These are phyloP conservation scores for Fomitopsis palustris DNA, from an alignment of 1,284 basidiomycete genomes.

Conservation along the genomic window DNA sequence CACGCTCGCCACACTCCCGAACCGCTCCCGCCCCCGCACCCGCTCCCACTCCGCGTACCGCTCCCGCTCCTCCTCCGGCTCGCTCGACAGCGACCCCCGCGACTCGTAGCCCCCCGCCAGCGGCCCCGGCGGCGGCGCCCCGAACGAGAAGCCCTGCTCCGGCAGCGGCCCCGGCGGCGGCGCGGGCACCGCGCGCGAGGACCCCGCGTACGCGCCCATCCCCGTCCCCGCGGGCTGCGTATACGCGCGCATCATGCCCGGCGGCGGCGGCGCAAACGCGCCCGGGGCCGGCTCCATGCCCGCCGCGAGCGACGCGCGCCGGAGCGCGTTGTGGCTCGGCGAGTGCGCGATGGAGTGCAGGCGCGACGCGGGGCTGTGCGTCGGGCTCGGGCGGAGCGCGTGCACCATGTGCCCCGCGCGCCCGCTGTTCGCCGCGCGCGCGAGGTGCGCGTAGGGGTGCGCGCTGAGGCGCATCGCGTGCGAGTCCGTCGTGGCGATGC, in stretches of 20 bases:
- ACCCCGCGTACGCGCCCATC: conserved; percentile 41
- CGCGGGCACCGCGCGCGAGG: conserved; percentile 45
- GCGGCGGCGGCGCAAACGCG: background rate
- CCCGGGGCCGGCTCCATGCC: background rate
- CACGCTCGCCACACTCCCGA: conserved; percentile 22
- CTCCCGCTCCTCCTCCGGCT: conserved; percentile 4
- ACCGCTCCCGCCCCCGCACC: conserved; percentile 2
- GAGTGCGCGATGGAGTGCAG: conserved; percentile 10
- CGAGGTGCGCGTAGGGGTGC: conserved; percentile 61
- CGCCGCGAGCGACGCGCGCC: background rate
- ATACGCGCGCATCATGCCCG: background rate
- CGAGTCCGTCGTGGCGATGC: conserved; percentile 35
- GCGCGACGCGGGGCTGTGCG: conserved; percentile 18
- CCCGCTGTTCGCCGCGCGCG: conserved; percentile 24
- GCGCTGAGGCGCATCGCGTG: conserved; percentile 54
- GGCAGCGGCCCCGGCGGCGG: conserved; percentile 71
- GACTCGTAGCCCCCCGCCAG: too few species aligned
- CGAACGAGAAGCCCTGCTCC: conserved; percentile 64
- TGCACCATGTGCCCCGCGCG: background rate
- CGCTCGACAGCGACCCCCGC: conserved; percentile 4
- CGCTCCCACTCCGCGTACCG: conserved; percentile 3
- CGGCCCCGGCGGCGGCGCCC: conserved; percentile 40
- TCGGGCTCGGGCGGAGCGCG: conserved; percentile 19
- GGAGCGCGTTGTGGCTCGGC: background rate
- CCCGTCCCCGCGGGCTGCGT: background rate